Conservation (phyloP, 768 basidiomycete genomes). For the Lactifluus echinatus region DNA sequence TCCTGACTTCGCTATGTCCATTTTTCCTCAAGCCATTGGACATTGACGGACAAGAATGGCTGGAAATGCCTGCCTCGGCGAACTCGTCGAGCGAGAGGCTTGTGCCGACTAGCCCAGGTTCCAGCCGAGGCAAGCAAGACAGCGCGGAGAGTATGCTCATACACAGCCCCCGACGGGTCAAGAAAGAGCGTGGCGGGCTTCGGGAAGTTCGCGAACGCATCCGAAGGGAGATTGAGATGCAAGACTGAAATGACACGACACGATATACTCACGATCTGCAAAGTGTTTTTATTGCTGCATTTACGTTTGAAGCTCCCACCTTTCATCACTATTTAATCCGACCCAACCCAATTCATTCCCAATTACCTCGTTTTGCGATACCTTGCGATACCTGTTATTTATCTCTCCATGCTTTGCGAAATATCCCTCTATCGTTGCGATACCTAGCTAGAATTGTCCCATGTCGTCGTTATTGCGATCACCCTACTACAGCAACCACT, state of each 20-base stretch:
- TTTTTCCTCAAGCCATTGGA: conserved; percentile 66
- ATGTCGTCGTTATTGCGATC: conserved; percentile 10
- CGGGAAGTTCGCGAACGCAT: conserved; percentile 78
- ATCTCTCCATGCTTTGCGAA: not conserved
- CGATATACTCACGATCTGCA: conserved; percentile 9
- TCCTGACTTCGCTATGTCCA: conserved; percentile 64
- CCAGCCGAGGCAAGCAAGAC: conserved; percentile 37
- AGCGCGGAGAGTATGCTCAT: conserved; percentile 53
- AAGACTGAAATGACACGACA: conserved; percentile 33
- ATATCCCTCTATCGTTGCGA: conserved; percentile 6
- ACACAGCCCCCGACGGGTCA: conserved; percentile 66
- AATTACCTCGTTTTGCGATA: conserved; percentile 19
- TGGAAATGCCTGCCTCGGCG: conserved; percentile 48
- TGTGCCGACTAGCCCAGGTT: conserved; percentile 45
- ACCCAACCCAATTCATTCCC: not conserved
- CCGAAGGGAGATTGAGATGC: conserved; percentile 63
- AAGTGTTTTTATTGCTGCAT: conserved; percentile 10
- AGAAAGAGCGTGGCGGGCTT: conserved; percentile 62
- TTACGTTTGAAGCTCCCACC: conserved; percentile 1
- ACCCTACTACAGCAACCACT: not conserved
- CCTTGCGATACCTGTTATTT: conserved; percentile 16
- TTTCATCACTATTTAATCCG: not conserved
- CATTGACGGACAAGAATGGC: conserved; percentile 48
- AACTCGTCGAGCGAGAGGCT: conserved; percentile 18
- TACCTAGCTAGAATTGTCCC: conserved; percentile 14